A percentile compares a stretch with the other conserved stretches of the same genome.
These are phyloP conservation scores for Geotrichum candidum DNA, from an alignment of 1,139 yeast species.

Conservation along the genomic window DNA sequence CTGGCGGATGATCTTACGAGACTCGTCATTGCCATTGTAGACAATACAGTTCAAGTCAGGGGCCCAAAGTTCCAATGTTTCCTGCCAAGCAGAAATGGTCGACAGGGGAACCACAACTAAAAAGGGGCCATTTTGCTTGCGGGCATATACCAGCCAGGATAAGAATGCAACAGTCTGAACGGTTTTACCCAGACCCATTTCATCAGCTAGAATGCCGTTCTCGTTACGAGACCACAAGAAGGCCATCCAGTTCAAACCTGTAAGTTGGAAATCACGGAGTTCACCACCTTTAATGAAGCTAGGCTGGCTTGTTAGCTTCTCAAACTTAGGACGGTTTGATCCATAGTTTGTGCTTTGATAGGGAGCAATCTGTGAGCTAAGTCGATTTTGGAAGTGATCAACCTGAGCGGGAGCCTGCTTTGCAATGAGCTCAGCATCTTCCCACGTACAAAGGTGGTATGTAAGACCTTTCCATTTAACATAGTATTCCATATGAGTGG, in stretches of 20 bases:
- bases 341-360: slow-evolving; percentile 74
- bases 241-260: slow-evolving; percentile 99
- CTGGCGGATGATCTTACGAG: slow-evolving; percentile 76
- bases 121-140: slow-evolving; percentile 96
- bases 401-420: slow-evolving; percentile 80
- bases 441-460: slow-evolving; percentile 98
- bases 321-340: slow-evolving; percentile 76
- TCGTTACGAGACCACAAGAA: slow-evolving; percentile 96
- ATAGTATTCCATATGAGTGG: slow-evolving; percentile 66
- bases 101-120: slow-evolving; percentile 92
- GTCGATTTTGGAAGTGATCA: slow-evolving; percentile 71
- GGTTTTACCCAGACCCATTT: slow-evolving; percentile 98
- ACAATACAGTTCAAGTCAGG: slow-evolving; percentile 91
- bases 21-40: slow-evolving; percentile 85
- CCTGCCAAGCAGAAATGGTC: slow-evolving; percentile 98
- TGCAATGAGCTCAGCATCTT: slow-evolving; percentile 82
- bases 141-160: slow-evolving; percentile 89
- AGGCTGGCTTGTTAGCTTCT: slow-evolving; percentile 82
- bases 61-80: slow-evolving; percentile 95
- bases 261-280: slow-evolving; percentile 91
- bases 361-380: slow-evolving; percentile 80
- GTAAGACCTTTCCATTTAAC: slow-evolving; percentile 92
- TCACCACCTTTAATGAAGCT: slow-evolving; percentile 86
- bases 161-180: slow-evolving; percentile 94
- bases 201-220: slow-evolving; percentile 97